Evolutionary conservation across 306 rosid species (phyloP).

Genomic region (Cicer bijugum): DNA sequence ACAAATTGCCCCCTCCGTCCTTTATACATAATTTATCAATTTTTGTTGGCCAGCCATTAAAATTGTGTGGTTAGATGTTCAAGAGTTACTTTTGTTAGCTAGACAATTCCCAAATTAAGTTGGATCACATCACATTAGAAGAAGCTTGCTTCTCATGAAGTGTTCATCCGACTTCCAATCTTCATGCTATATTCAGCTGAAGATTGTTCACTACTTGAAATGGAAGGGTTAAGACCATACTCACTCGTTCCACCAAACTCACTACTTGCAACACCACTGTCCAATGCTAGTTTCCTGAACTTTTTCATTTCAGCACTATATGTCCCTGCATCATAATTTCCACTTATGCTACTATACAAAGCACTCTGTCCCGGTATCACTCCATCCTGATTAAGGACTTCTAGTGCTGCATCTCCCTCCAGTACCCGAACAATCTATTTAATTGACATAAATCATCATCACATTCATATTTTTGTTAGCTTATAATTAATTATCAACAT

Average conservation of each 20-base stretch:
- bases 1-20: too few species aligned
- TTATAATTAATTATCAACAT: neutral
- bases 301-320: conserved; percentile 66
- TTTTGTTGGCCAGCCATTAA: too few species aligned
- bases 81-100: neutral
- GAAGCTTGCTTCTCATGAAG: conserved; percentile 17
- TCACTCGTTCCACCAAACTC: conserved; percentile 70
- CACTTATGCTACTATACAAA: conserved; percentile 35
- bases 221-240: conserved; percentile 66
- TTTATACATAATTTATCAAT: too few species aligned
- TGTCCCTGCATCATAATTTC: conserved; percentile 50
- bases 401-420: conserved; percentile 79
- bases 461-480: conserved; percentile 27
- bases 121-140: neutral
- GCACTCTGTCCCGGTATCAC: conserved; percentile 58
- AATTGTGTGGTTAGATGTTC: neutral
- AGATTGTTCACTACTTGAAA: conserved; percentile 56
- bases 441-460: neutral
- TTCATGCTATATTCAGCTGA: conserved; percentile 40
- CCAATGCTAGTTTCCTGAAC: conserved; percentile 54
- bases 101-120: neutral
- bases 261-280: conserved; percentile 57
- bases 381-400: conserved; percentile 63
- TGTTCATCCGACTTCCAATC: neutral
- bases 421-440: conserved; percentile 70